A percentile compares a stretch with the other conserved stretches of the same genome.
These are phyloP conservation scores for Cladosporium cucumerinum DNA, from an alignment of 2,329 filamentous ascomycete genomes.

Conservation along the genomic window DNA sequence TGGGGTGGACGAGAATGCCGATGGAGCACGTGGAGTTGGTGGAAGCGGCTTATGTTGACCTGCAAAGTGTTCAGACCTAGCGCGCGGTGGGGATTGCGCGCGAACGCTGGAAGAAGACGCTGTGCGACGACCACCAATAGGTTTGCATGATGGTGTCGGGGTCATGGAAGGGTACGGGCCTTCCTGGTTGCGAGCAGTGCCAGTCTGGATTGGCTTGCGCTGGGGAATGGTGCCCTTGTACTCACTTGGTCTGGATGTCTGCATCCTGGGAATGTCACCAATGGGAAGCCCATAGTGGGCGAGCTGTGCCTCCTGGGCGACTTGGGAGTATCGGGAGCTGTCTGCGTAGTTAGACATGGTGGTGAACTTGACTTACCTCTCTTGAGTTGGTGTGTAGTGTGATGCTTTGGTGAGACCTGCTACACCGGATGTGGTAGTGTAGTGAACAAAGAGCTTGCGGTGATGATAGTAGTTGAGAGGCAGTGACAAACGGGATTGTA, in stretches of 20 bases:
- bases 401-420: constrained; percentile 5
- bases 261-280: not conserved
- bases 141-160: not conserved
- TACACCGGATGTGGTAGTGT: constrained; percentile 10
- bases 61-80: not conserved
- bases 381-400: not conserved
- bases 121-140: not conserved
- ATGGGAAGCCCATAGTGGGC: not conserved
- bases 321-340: not conserved
- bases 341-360: constrained; percentile 1
- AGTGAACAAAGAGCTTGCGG: constrained; percentile 1
- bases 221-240: not conserved
- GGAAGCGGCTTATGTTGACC: constrained; percentile 1
- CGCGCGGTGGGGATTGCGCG: not conserved
- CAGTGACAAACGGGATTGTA: not conserved
- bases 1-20: not conserved
- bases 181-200: not conserved
- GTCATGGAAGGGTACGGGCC: not conserved
- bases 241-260: not conserved
- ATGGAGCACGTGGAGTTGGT: not conserved
- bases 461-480: not conserved
- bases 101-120: not conserved
- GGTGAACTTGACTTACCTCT: not conserved
- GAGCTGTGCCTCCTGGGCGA: not conserved
- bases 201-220: constrained; percentile 1